These are phyloP conservation scores for Aspergillus uvarum DNA, from an alignment of 2,329 filamentous ascomycete genomes.

Conservation along the genomic window DNA sequence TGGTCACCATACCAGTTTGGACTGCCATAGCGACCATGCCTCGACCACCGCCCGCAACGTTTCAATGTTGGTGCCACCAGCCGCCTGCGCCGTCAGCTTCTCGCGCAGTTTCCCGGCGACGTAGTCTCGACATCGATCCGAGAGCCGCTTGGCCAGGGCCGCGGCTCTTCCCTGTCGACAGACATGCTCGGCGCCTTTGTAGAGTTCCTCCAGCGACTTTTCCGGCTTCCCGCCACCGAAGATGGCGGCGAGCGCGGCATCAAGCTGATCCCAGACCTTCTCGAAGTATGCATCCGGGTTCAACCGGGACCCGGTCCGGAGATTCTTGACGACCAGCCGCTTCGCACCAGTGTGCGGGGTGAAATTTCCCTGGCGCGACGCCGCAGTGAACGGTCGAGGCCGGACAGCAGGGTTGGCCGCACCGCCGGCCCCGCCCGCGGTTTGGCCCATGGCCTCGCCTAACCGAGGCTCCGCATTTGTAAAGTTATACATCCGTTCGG, in stretches of 20 bases:
- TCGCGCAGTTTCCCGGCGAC: conserved; percentile 57
- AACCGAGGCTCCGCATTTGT: conserved; percentile 39
- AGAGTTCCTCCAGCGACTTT: conserved; percentile 84
- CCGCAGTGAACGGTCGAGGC: conserved; percentile 31
- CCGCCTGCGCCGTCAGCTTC: conserved; percentile 57
- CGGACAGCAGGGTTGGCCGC: conserved; percentile 26
- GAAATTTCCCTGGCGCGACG: conserved; percentile 52
- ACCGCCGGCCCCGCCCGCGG: conserved; percentile 36
- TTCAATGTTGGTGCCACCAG: conserved; percentile 60
- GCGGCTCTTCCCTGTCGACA: conserved; percentile 75
- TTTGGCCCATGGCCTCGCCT: conserved; percentile 46
- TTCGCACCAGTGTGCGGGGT: conserved; percentile 75
- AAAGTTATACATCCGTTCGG: conserved; percentile 57
- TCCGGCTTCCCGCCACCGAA: conserved; percentile 64
- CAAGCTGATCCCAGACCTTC: conserved; percentile 71
- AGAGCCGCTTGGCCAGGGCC: conserved; percentile 66
- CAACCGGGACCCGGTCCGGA: conserved; percentile 63
- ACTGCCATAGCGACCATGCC: conserved; percentile 76
- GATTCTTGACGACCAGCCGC: conserved; percentile 91
- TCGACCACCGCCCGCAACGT: conserved; percentile 60
- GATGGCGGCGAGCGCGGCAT: conserved; percentile 69
- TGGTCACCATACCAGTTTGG: conserved; percentile 62
- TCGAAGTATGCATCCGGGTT: conserved; percentile 76
- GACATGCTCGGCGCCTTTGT: conserved; percentile 86
- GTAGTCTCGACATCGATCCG: conserved; percentile 65